These are phyloP conservation scores for Beauveria australis DNA, from an alignment of 2,329 filamentous ascomycete species.

Conservation along the genomic window DNA sequence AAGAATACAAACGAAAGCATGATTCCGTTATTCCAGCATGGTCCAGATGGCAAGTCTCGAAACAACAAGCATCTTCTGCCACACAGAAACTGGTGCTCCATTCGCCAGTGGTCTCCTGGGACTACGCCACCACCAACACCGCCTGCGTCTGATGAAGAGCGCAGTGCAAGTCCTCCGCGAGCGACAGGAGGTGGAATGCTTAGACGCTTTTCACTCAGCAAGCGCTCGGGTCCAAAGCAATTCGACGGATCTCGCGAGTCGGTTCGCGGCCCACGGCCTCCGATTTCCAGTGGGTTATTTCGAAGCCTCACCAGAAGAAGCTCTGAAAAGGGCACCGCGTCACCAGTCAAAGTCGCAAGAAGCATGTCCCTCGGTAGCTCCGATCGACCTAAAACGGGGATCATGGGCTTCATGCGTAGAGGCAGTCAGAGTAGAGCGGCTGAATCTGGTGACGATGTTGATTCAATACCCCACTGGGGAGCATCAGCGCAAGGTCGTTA, in stretches of 20 bases:
- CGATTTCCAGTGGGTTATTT: slow-evolving; percentile 39
- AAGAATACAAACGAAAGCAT: slow-evolving; percentile 85
- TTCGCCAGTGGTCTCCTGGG: slow-evolving; percentile 74
- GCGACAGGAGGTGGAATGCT: slow-evolving; percentile 31
- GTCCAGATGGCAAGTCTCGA: slow-evolving; percentile 78
- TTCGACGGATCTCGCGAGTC: slow-evolving; percentile 30
- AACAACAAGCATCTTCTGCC: slow-evolving; percentile 89
- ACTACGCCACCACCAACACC: slow-evolving; percentile 65
- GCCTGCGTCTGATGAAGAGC: slow-evolving; percentile 38
- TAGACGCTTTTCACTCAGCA: slow-evolving; percentile 36
- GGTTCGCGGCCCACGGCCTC: slow-evolving; percentile 38
- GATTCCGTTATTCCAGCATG: slow-evolving; percentile 85
- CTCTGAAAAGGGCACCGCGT: slow-evolving; percentile 27
- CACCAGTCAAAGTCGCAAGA: slow-evolving; percentile 38
- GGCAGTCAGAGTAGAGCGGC: slow-evolving; percentile 26
- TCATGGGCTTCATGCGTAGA: slow-evolving; percentile 36
- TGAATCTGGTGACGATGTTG: slow-evolving; percentile 27
- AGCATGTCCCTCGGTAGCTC: slow-evolving; percentile 54
- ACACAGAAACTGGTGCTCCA: slow-evolving; percentile 92
- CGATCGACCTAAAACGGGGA: slow-evolving; percentile 35
- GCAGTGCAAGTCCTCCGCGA: slow-evolving; percentile 30
- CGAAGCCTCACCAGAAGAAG: slow-evolving; percentile 34
- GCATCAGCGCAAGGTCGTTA: slow-evolving; percentile 17
- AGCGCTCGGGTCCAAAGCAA: slow-evolving; percentile 24
- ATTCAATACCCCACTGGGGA: slow-evolving; percentile 48